Evolutionary conservation across 2,329 filamentous ascomycete species (phyloP).

Genomic region (Pestalotiopsis sp.): DNA sequence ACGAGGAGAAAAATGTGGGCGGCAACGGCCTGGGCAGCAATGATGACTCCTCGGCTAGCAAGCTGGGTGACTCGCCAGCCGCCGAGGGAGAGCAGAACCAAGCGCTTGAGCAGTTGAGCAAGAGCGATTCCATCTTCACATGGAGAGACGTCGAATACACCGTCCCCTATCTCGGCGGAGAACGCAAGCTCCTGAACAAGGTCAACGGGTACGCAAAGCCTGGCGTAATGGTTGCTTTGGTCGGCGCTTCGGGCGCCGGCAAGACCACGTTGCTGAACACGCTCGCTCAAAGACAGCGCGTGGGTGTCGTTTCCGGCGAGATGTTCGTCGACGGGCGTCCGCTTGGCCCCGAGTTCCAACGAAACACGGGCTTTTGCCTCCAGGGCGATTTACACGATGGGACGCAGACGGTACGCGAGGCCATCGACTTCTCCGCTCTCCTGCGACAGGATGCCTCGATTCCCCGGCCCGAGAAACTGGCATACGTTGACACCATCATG

Average conservation of each 20-base stretch:
- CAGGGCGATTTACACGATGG: slow-evolving; percentile 71
- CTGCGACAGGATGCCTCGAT: slow-evolving; percentile 64
- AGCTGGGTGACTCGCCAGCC: slow-evolving; percentile 17
- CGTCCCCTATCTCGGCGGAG: slow-evolving; percentile 67
- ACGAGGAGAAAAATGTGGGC: slow-evolving; percentile 59
- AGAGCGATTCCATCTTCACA: slow-evolving; percentile 68
- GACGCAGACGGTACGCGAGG: slow-evolving; percentile 67
- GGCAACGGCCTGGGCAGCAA: slow-evolving; percentile 25
- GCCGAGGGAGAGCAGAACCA: slow-evolving; percentile 30
- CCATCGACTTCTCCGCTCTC: slow-evolving; percentile 66
- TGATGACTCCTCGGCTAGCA: slow-evolving; percentile 23
- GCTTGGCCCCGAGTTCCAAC: slow-evolving; percentile 75
- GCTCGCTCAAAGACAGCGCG: slow-evolving; percentile 39
- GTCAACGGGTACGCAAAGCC: slow-evolving; percentile 81
- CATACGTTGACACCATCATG: slow-evolving; percentile 70
- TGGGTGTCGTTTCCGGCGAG: slow-evolving; percentile 66
- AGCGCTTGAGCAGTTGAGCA: slow-evolving; percentile 43
- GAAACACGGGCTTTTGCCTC: slow-evolving; percentile 72
- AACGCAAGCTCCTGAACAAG: slow-evolving; percentile 64
- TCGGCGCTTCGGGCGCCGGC: slow-evolving; percentile 67
- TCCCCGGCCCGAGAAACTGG: slow-evolving; percentile 63
- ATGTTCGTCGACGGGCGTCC: slow-evolving; percentile 76
- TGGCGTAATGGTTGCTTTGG: slow-evolving; percentile 77
- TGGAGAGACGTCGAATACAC: slow-evolving; percentile 74
- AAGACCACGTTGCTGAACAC: slow-evolving; percentile 40